These are phyloP conservation scores for Mimosa bimucronata DNA, from an alignment of 306 rosid genomes.

Conservation along the genomic window DNA sequence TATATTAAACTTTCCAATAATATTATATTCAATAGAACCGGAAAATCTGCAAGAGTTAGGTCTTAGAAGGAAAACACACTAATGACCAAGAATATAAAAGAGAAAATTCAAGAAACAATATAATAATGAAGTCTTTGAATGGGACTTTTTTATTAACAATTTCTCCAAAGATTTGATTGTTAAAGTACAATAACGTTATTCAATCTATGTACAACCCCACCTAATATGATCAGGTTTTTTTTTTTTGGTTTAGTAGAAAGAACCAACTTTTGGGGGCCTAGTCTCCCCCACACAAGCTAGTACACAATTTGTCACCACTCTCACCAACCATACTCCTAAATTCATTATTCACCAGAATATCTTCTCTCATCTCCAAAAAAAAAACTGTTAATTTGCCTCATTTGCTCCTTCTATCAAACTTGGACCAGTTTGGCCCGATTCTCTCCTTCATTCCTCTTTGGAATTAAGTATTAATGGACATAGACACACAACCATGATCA, in stretches of 20 bases:
- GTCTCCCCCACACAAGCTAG: neutral
- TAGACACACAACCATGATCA: neutral
- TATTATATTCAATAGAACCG: neutral
- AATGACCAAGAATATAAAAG: neutral
- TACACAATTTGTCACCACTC: neutral
- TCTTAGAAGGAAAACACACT: neutral
- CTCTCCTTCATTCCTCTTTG: neutral
- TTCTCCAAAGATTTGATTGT: too few species aligned
- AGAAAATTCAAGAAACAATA: neutral
- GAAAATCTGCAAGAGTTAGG: neutral
- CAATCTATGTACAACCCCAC: too few species aligned
- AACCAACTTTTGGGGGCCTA: neutral
- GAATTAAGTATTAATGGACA: neutral
- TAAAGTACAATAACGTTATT: too few species aligned
- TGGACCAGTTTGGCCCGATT: neutral
- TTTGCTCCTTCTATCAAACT: neutral
- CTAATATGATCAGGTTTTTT: too few species aligned
- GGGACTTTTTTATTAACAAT: neutral
- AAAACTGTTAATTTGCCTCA: neutral
- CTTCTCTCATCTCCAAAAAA: neutral
- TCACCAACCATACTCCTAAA: neutral
- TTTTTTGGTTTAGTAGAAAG: too few species aligned
- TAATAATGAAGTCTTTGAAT: too few species aligned
- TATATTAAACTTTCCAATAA: neutral
- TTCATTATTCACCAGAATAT: neutral